These are phyloP conservation scores for Oryza officinalis DNA, from an alignment of 176 grass and related monocot species.

Conservation along the genomic window DNA sequence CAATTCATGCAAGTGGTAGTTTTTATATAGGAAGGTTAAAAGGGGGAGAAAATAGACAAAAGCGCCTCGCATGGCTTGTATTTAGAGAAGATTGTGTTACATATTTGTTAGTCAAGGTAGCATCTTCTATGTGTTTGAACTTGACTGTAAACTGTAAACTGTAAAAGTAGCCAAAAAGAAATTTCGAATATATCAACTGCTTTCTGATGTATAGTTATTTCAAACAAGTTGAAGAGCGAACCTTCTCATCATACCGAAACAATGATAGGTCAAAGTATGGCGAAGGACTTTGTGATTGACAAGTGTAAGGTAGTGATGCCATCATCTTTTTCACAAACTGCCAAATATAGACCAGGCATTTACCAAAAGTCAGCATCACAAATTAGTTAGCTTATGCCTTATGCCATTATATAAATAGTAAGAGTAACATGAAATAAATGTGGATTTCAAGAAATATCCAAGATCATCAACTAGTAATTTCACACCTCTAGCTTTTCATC, in stretches of 20 bases:
- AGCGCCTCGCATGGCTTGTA: background rate
- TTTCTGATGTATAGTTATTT: constrained; percentile 22
- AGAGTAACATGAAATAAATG: background rate
- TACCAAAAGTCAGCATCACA: constrained; percentile 18
- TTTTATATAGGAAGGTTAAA: background rate
- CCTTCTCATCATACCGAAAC: constrained; percentile 99
- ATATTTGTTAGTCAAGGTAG: background rate
- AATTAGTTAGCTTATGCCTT: background rate
- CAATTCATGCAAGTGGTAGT: background rate
- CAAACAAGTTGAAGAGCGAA: constrained; percentile 35
- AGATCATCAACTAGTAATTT: background rate
- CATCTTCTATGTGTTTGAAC: background rate
- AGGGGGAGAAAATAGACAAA: background rate
- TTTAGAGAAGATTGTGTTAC: background rate
- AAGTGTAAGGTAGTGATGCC: constrained; percentile 75
- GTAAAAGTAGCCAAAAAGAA: background rate
- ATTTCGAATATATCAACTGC: background rate
- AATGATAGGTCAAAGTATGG: constrained; percentile 94
- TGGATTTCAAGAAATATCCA: background rate
- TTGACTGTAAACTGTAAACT: background rate
- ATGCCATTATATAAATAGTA: constrained; percentile 11
- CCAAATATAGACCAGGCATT: constrained; percentile 30
- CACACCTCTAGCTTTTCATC: background rate
- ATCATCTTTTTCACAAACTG: constrained; percentile 98
- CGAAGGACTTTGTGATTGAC: constrained; percentile 96